Base-by-base conservation (phyloP, 140 eudicot species). In the Bidens hawaiensis region DNA sequence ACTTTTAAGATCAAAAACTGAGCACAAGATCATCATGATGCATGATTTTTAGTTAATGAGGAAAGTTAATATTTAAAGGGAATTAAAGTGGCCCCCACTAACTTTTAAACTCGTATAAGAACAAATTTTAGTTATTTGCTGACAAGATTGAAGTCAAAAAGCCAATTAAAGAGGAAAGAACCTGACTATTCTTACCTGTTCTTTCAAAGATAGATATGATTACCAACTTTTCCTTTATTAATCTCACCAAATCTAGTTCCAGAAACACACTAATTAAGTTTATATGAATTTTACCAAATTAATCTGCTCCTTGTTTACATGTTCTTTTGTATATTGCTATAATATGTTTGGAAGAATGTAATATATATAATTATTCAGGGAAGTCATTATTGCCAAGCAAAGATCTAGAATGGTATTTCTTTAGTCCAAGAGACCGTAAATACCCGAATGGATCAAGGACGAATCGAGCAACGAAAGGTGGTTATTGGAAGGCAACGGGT, bases 401-500 rank as follows among this genome's bases (percentile, higher is more conserved):
- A 72, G 99, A 91, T 70, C 84, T 91, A n/a, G 99, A 93, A 57
- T 93, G 99, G 99, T 93, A 88, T 51, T 93, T 93, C 81, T 93
- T 88, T 57, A 93, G 99, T 65, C 99, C 99, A 11, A 75, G 99
- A 57, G 99, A 93, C 26, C 89, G 99, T 5, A 93, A 93, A 62
- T 93, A 93, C 72, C 96, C 99, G 1, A 93, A 93, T 55, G 99
- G 99, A 15, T 85, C 99, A 24, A 80, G 99, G 75, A 93, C 99
- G 3, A 93, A 93, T 36, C 85, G 99, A 46, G 99, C 99, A 25
- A 93, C 99, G 0, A 85, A 86, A 83, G 85, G 89, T n/a, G 99
- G 99, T 19, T 93, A 93, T 30, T 93, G 99, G 99, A 93, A 93
- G 80, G 96, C 99, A 3, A 93, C 99, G 0, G 99, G 99, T 11